Conservation (phyloP, 2,329 filamentous ascomycete genomes). For the Fusarium temperatum region DNA sequence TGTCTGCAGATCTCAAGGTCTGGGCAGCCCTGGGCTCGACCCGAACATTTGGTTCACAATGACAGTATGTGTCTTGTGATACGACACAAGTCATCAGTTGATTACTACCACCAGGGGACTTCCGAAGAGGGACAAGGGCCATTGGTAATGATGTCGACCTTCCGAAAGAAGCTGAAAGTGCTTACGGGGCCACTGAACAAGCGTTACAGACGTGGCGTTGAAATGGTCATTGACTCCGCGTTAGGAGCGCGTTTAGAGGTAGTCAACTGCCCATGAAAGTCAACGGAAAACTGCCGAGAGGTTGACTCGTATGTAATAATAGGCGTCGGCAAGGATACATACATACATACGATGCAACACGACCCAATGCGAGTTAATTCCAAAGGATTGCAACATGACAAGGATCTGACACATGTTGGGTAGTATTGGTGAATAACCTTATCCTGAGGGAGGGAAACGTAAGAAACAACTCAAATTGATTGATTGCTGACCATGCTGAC, state of each 20-base stretch:
- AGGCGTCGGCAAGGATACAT: neutral
- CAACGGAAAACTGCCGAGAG: slow-evolving; percentile 14
- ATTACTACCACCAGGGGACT: slow-evolving; percentile 1
- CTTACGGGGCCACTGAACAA: slow-evolving; percentile 13
- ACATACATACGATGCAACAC: neutral
- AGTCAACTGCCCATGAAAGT: neutral
- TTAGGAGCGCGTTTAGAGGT: slow-evolving; percentile 15
- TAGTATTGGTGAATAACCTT: slow-evolving; percentile 11
- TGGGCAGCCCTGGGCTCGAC: slow-evolving; percentile 24
- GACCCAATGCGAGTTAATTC: neutral
- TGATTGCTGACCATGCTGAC: neutral
- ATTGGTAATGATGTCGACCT: slow-evolving; percentile 29
- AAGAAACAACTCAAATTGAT: slow-evolving; percentile 3
- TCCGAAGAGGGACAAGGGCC: neutral
- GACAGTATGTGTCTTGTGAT: slow-evolving; percentile 5
- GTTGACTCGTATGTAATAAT: neutral
- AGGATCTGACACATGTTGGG: slow-evolving; percentile 17
- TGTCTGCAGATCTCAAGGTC: slow-evolving; percentile 31
- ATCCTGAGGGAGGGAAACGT: neutral
- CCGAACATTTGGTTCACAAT: slow-evolving; percentile 14
- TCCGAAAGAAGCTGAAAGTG: slow-evolving; percentile 35
- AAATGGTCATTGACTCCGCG: slow-evolving; percentile 18
- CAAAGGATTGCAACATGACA: slow-evolving; percentile 6
- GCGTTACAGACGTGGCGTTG: slow-evolving; percentile 16
- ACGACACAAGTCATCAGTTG: neutral